Evolutionary conservation across 352 stramenopile species (phyloP), one percentile per base, ranked within the genome.

Genomic region (Phytophthora hibernalis): DNA sequence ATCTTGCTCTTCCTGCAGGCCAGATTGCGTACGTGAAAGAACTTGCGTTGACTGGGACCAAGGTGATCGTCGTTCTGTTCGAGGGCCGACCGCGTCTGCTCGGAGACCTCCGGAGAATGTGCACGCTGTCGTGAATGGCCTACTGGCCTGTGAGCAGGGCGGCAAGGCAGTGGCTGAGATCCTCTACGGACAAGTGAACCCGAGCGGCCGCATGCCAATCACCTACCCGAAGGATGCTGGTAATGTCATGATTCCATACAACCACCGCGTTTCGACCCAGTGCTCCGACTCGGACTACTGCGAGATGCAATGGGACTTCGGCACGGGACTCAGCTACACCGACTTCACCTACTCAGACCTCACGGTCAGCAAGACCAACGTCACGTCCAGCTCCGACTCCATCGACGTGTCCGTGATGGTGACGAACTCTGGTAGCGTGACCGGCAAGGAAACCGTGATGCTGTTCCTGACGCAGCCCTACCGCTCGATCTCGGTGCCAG

Each of bases 101-200:
- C 5, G 68, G 62, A 16, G 82, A 73, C 10, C 56, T 91, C 13
- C 52, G 0, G 70, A 82, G 16, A 59, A 69, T 22, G 88, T 88
- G 8, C 62, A 90, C 40, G 89, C 82, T 20, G 82, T 96, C 10
- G 61, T 97, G 9, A 54, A 93, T 31, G 87, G 69, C 7, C 76
- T 92, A 44, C 70, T 96, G 1, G 81, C 86, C 0, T 86, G 90
- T 16, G 83, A 92, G 30, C 64, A 75, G 6, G 87, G 89, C 7
- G 90, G 90, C 0, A 78, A 90, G 59, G 87, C 85, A 2, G 82
- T 96, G 40, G 84, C 90, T 7, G 85, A 96, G 47, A 86, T 96
- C 40, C 28, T 96, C 9, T 90, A 89, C 49, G 90, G 89, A 4
- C 51, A 76, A 8, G 74, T 89, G 11, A 94, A 93, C 65, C 89